Evolutionary conservation across 441 rosid species (phyloP).

Genomic region (Gossypium davidsonii): DNA sequence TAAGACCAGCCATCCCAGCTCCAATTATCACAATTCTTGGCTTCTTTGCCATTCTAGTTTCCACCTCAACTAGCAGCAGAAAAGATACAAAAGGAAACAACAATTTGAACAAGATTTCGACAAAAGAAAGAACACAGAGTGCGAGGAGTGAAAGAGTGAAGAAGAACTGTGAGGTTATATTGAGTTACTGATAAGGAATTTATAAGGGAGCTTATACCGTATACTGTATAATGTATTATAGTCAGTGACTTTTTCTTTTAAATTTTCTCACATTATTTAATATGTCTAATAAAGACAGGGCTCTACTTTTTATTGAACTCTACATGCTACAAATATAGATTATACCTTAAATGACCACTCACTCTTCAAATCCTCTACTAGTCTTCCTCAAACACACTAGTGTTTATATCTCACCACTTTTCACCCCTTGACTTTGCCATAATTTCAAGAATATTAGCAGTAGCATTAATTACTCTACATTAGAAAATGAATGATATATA

Average conservation of each 20-base stretch:
- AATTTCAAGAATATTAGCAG: background rate
- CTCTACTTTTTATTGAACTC: slow-evolving; percentile 36
- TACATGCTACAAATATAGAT: slow-evolving; percentile 2
- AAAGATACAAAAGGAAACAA: background rate
- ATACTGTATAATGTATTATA: background rate
- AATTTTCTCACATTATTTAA: slow-evolving; percentile 5
- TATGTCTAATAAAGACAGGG: slow-evolving; percentile 46
- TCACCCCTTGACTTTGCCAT: background rate
- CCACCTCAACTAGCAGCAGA: slow-evolving; percentile 3
- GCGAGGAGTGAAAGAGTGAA: slow-evolving; percentile 7
- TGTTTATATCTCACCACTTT: background rate
- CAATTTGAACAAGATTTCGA: background rate
- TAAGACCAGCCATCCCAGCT: slow-evolving; percentile 96
- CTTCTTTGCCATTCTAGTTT: slow-evolving; percentile 64
- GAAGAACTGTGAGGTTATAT: slow-evolving; percentile 31
- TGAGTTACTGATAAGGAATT: slow-evolving; percentile 39
- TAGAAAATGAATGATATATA: background rate
- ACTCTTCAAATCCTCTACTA: background rate
- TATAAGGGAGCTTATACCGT: slow-evolving; percentile 34
- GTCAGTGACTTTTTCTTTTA: background rate
- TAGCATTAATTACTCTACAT: background rate
- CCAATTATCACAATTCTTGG: slow-evolving; percentile 86
- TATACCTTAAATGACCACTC: background rate
- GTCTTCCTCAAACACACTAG: slow-evolving; percentile 7
- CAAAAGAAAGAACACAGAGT: slow-evolving; percentile 11